These are phyloP conservation scores for Penicillium alfredii DNA, from an alignment of 495 filamentous ascomycete species.

Conservation along the genomic window DNA sequence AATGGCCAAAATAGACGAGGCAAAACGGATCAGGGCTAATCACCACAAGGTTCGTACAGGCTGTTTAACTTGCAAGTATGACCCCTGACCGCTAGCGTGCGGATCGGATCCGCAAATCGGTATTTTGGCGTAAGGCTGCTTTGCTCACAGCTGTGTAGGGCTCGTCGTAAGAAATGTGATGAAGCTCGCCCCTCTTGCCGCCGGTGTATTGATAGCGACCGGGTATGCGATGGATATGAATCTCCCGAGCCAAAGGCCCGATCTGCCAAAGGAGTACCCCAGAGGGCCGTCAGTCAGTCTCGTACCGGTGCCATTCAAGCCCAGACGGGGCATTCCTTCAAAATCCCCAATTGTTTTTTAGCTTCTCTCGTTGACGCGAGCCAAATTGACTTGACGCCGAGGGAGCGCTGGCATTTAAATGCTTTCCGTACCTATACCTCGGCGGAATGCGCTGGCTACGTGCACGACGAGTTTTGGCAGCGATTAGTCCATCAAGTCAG, in stretches of 20 bases:
- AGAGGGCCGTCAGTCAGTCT: not conserved
- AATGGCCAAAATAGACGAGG: no score
- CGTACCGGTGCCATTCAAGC: no score
- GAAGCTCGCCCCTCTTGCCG: conserved; percentile 48
- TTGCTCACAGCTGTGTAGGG: conserved; percentile 24
- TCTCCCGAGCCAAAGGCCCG: conserved; percentile 7
- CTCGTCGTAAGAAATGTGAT: conserved; percentile 57
- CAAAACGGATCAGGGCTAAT: no score
- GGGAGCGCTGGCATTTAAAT: conserved; percentile 14
- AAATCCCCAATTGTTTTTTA: no score
- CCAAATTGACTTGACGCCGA: conserved; percentile 8
- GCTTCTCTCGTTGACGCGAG: conserved; percentile 1
- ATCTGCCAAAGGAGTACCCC: not conserved
- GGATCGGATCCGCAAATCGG: no score
- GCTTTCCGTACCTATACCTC: conserved; percentile 23
- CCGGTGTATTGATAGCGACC: conserved; percentile 43
- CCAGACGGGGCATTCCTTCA: no score
- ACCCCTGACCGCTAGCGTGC: no score
- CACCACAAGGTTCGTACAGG: conserved; percentile 11
- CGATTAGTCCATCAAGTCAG: conserved; percentile 46
- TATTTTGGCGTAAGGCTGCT: no score
- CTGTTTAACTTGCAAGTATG: conserved; percentile 12
- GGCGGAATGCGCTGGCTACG: conserved; percentile 37
- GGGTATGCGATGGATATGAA: conserved; percentile 31
- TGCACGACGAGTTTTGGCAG: conserved; percentile 45